Percentiles rank a stretch among this genome's conserved stretches.
Evolutionary conservation across 2,329 filamentous ascomycete genomes (phyloP).

Genomic region (Amauroascus verrucosus): DNA sequence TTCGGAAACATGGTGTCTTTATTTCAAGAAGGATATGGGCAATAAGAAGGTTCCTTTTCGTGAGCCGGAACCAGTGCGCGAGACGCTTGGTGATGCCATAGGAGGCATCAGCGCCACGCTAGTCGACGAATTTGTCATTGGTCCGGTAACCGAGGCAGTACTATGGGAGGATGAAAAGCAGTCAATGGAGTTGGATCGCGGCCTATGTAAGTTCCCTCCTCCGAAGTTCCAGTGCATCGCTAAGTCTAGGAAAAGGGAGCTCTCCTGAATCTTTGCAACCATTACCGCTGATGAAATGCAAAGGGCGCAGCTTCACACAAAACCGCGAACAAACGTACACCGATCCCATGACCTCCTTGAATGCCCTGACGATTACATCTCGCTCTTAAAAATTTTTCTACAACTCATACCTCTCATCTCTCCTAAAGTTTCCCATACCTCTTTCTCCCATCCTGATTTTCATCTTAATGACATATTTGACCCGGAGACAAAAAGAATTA

Average conservation of each 20-base stretch:
- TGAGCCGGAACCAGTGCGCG: background rate
- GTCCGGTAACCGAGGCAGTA: constrained; percentile 18
- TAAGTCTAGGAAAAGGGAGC: background rate
- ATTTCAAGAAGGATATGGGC: constrained; percentile 6
- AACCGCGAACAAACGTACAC: constrained; percentile 22
- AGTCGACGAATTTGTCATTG: constrained; percentile 22
- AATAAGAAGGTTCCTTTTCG: background rate
- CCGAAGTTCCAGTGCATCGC: background rate
- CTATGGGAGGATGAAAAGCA: constrained; percentile 18
- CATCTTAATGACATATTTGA: constrained; percentile 24
- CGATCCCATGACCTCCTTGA: constrained; percentile 17
- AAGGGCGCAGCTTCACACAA: constrained; percentile 20
- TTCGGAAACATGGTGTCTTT: constrained; percentile 8
- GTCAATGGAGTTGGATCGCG: constrained; percentile 22
- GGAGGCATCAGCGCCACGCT: background rate
- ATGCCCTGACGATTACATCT: constrained; percentile 18
- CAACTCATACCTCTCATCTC: constrained; percentile 19
- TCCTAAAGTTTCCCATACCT: constrained; percentile 5
- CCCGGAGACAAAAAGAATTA: constrained; percentile 20
- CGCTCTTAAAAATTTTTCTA: constrained; percentile 22
- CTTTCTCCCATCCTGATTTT: constrained; percentile 21
- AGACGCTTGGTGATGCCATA: background rate
- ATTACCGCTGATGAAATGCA: constrained; percentile 21
- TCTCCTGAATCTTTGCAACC: constrained; percentile 17
- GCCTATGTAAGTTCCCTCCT: constrained; percentile 22